Base-by-base conservation (phyloP, 306 rosid genomes). In the Hippophae tibetana region DNA sequence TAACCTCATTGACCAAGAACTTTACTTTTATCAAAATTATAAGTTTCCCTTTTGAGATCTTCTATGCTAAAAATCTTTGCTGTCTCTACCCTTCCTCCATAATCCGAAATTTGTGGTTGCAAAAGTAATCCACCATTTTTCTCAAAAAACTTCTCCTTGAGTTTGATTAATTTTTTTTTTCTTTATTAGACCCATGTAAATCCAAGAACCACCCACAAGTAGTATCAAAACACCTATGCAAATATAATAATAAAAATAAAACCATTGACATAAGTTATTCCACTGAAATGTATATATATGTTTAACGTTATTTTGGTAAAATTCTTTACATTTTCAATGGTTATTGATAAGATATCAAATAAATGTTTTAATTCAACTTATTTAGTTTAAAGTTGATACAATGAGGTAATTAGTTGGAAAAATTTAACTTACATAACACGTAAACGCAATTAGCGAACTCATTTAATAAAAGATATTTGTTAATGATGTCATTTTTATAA, bases 101-200 rank as follows among this genome's bases (percentile, higher is more conserved):
- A 50, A 54, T 18, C 25, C 3, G 60, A 52, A 42, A 64, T 26
- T 13, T 63, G 68, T 27, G 26, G 60, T 5, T 64, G 68, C n/a
- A 64, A 27, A 43, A 53, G 54, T 43, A 43, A 7, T 12, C 60
- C 68, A 53, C 68, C 68, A n/a, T 64, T 64, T 31, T 54, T 60
- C 45, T 64, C 38, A 1, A 64, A 64, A 45, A 54, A 64, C 38
- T 9, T 54, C 40, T 42, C 45, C 26, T 27, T 54, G 9, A 64
- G 69, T 27, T 54, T 45, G 7, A 45, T n/a, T 52, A 26, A 48
- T 14, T 23, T 64, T 45, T 45, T 40, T 64, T 48, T 18, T 64
- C 51, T 53, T 64, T 18, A 13, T 64, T 18, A 13, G 6, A 26
- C 43, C 61, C 11, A 48, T 54, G 40, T 31, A 54, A 12, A 54